Evolutionary conservation across 2,329 filamentous ascomycete species (phyloP), one percentile per base, ranked within the genome.

Genomic region (Coniochaeta pulveracea): DNA sequence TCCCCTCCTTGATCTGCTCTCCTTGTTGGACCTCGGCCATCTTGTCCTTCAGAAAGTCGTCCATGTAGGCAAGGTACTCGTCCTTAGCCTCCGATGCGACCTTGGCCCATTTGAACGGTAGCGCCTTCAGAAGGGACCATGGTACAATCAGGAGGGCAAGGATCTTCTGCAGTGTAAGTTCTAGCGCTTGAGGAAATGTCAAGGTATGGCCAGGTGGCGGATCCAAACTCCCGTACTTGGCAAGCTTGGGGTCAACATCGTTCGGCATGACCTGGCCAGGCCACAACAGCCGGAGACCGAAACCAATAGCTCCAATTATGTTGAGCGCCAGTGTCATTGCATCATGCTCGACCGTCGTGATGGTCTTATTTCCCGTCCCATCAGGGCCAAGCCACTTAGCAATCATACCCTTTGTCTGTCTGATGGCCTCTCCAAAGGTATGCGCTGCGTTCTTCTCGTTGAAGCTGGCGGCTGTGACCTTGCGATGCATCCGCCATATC

Each of bases 361-460:
- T 61, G 0, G 72, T 72, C 25, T 50, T 54, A 38, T 37, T 23
- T 37, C 34, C 47, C 57, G 34, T 49, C 41, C 55, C 55, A 21
- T 60, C 51, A 4, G 52, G 45, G 1, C 57, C 61, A 5, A 69
- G 55, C 75, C 77, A 83, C 30, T 64, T 61, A 22, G 55, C 50
- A 19, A 82, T 46, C 69, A 84, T 69, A 10, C 67, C 65, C 39
- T 69, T 58, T 1, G 79, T 70, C 57, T 88, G 81, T 36, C 63
- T 57, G 35, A 79, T 56, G 14, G 69, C 65, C 52, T 81, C 76
- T 25, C 54, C 55, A 54, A 76, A 82, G 6, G 80, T 76, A 21
- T 77, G 49, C 15, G 64, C 61, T 36, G 83, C 78, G 51, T 85
- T 88, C 56, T 69, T 76, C 58, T 89, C 83, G 37, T 79, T 84